A percentile compares a stretch with the other conserved stretches of the same genome.
phyloP scores from a whole-genome alignment of 1,284 basidiomycete species.

The Pseudozyma sp. region DNA sequence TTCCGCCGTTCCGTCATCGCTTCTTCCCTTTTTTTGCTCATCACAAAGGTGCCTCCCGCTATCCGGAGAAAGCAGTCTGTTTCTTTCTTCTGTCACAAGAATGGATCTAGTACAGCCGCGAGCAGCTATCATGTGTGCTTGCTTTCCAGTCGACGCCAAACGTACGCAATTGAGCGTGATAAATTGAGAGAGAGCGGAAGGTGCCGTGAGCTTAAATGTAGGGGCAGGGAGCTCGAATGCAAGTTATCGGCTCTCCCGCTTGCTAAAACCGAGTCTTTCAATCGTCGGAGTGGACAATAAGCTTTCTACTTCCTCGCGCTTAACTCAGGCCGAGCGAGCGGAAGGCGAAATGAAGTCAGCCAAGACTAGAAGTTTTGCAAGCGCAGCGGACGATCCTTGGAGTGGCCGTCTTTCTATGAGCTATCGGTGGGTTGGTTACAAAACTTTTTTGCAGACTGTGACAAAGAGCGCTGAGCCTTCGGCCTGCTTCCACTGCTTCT shows the following conservation, averaged over 20 bases:
- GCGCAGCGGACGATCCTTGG: not conserved
- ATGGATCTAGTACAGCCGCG: not conserved
- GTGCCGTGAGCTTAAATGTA: not conserved
- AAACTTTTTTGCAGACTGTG: no score
- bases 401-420: not conserved
- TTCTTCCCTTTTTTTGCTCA: not conserved
- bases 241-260: conserved; percentile 10
- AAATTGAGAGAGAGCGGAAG: not conserved
- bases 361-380: not conserved
- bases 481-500: not conserved
- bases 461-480: no score
- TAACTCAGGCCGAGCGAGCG: no score
- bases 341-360: not conserved
- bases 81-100: not conserved
- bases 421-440: no score
- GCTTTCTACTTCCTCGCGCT: not conserved
- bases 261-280: conserved; percentile 11
- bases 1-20: conserved; percentile 13
- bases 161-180: not conserved
- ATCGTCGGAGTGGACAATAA: not conserved
- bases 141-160: not conserved
- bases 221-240: not conserved
- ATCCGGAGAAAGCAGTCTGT: not conserved
- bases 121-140: not conserved
- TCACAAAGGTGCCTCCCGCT: not conserved